phyloP scores from a whole-genome alignment of 176 grass and related monocot species.

The Saccharum officinarum region DNA sequence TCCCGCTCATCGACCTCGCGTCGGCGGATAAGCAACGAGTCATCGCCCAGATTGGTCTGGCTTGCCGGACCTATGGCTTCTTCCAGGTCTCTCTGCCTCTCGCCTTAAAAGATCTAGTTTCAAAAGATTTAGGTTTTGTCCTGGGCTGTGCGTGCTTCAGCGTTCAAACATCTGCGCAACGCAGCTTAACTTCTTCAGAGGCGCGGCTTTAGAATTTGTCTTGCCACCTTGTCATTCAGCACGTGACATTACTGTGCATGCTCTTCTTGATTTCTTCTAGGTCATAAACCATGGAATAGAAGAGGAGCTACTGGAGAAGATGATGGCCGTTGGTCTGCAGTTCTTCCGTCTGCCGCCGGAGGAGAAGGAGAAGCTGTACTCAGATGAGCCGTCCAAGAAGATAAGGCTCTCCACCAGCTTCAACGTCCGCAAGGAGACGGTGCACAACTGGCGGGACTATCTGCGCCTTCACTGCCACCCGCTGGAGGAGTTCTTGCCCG shows the following conservation, averaged over 20 bases:
- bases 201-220: not conserved
- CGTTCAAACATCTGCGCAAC: not conserved
- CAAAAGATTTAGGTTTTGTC: slow-evolving; percentile 4
- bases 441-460: slow-evolving; percentile 85
- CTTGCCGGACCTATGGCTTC: slow-evolving; percentile 71
- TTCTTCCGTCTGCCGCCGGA: slow-evolving; percentile 71
- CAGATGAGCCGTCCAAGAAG: slow-evolving; percentile 70
- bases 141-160: not conserved
- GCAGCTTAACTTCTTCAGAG: not conserved
- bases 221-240: not conserved
- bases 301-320: slow-evolving; percentile 49
- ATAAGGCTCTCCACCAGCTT: slow-evolving; percentile 82
- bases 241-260: not conserved
- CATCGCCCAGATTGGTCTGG: slow-evolving; percentile 50
- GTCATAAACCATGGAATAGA: slow-evolving; percentile 64
- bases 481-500: slow-evolving; percentile 59
- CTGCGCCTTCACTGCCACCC: slow-evolving; percentile 75
- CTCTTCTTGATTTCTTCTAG: slow-evolving; percentile 20
- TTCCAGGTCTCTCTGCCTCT: slow-evolving; percentile 59
- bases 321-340: slow-evolving; percentile 52
- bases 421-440: slow-evolving; percentile 72
- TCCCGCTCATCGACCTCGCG: slow-evolving; percentile 68
- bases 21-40: slow-evolving; percentile 43
- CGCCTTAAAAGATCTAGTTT: not conserved
- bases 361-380: slow-evolving; percentile 76